phyloP scores from a whole-genome alignment of 495 filamentous ascomycete species.

The Hamigera avellanea region DNA sequence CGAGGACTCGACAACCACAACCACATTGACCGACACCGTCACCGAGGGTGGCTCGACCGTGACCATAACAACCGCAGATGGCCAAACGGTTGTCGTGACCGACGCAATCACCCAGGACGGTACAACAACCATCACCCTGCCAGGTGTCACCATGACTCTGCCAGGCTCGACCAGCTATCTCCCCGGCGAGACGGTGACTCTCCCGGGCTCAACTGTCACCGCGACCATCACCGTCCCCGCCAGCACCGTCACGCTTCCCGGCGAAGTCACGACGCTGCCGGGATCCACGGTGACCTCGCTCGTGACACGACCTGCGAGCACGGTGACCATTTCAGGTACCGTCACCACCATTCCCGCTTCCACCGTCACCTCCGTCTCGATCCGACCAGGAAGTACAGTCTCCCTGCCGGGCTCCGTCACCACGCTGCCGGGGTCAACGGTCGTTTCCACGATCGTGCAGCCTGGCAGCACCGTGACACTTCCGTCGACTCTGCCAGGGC shows the following conservation, averaged over 20 bases:
- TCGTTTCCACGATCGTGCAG: conserved; percentile 4
- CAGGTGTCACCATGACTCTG: conserved; percentile 1
- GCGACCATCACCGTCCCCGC: conserved; percentile 2
- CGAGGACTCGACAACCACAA: conserved; percentile 1
- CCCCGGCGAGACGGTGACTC: too few species aligned
- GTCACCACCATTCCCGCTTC: conserved; percentile 15
- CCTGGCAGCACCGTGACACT: conserved; percentile 6
- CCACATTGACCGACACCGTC: conserved; percentile 3
- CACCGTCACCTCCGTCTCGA: conserved; percentile 8
- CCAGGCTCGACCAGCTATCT: too few species aligned
- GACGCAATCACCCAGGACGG: too few species aligned
- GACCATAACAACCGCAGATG: too few species aligned
- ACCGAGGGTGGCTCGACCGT: neutral
- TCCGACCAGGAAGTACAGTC: conserved; percentile 9
- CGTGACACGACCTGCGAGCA: conserved; percentile 5
- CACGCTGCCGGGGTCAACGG: conserved; percentile 8
- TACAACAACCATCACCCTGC: conserved; percentile 3
- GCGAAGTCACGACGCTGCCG: conserved; percentile 8
- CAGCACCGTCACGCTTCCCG: conserved; percentile 17
- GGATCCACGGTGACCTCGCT: conserved; percentile 6
- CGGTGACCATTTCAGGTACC: conserved; percentile 15
- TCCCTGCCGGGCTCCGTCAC: conserved; percentile 12
- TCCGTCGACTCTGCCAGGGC: neutral
- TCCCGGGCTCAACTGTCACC: conserved; percentile 1
- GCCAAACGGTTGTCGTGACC: too few species aligned